These are phyloP conservation scores for Penicillium pulvis DNA, from an alignment of 495 filamentous ascomycete genomes.

Conservation along the genomic window DNA sequence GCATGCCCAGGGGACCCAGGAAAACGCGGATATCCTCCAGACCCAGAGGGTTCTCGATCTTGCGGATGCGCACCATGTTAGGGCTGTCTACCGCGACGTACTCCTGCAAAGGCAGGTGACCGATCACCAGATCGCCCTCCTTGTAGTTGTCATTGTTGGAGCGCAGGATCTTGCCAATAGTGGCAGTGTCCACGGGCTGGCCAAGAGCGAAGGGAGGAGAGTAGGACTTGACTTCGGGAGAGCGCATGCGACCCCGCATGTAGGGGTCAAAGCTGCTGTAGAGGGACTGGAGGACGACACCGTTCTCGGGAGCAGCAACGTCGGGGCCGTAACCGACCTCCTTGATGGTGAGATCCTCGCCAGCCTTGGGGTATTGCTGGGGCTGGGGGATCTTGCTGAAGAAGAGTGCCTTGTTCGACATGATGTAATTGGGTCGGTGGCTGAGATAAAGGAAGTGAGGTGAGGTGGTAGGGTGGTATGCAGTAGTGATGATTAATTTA, in stretches of 20 bases:
- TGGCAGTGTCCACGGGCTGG: slow-evolving; percentile 57
- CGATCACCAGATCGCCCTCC: slow-evolving; percentile 68
- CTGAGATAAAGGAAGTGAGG: not conserved
- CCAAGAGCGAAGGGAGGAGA: slow-evolving; percentile 56
- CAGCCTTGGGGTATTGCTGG: slow-evolving; percentile 65
- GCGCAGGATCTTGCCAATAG: slow-evolving; percentile 65
- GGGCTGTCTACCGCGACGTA: slow-evolving; percentile 46
- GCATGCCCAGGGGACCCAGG: slow-evolving; percentile 84
- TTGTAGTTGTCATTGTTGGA: slow-evolving; percentile 62
- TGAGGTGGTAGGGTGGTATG: not conserved
- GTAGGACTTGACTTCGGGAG: slow-evolving; percentile 61
- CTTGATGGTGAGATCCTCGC: slow-evolving; percentile 75
- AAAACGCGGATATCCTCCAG: slow-evolving; percentile 50
- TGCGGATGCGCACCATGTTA: slow-evolving; percentile 32
- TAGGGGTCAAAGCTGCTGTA: slow-evolving; percentile 89
- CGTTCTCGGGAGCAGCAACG: slow-evolving; percentile 64
- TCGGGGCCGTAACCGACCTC: slow-evolving; percentile 64
- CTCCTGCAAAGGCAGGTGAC: slow-evolving; percentile 61
- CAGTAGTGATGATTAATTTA: not conserved
- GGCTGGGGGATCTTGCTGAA: slow-evolving; percentile 68
- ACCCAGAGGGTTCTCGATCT: slow-evolving; percentile 47
- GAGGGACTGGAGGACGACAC: slow-evolving; percentile 70
- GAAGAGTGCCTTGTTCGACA: slow-evolving; percentile 75
- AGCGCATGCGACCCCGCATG: slow-evolving; percentile 69
- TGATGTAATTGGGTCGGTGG: slow-evolving; percentile 11